Evolutionary conservation across 208 protist species (phyloP).

Genomic region (Novymonas esmeraldas): DNA sequence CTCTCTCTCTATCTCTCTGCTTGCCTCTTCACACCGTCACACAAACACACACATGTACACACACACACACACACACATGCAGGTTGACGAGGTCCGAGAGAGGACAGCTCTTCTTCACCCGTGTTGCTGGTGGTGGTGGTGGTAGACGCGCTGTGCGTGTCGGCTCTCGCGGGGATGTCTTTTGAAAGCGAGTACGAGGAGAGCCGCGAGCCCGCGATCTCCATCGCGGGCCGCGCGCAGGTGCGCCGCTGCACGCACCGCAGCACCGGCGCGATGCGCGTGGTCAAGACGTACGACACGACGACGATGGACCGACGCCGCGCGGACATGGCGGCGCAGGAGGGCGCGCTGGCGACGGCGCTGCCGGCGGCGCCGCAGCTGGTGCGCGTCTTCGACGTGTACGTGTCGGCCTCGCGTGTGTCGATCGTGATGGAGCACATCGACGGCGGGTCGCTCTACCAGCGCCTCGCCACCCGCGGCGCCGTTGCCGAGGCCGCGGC

Average conservation of each 20-base stretch:
- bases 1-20: background rate
- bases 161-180: too few relatives aligned
- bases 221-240: conserved; percentile 27
- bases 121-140: too few relatives aligned
- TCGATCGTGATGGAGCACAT: conserved; percentile 98
- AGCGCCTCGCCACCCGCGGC: conserved; percentile 90
- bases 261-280: conserved; percentile 41
- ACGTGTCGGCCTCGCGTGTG: conserved; percentile 66
- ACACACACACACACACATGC: background rate
- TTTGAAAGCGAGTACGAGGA: conserved; percentile 61
- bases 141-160: too few relatives aligned
- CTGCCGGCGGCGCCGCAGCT: conserved; percentile 53
- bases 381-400: conserved; percentile 92
- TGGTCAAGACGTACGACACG: conserved; percentile 74
- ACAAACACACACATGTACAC: background rate
- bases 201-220: conserved; percentile 43
- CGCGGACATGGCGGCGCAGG: conserved; percentile 46
- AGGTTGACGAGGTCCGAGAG: background rate
- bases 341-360: conserved; percentile 48
- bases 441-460: conserved; percentile 96
- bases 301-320: conserved; percentile 39
- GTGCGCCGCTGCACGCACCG: conserved; percentile 62
- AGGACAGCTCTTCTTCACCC: too few relatives aligned
- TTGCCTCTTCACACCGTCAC: background rate
- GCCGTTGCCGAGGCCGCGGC: conserved; percentile 93